These are phyloP conservation scores for Leccinum obscurum DNA, from an alignment of 768 basidiomycete genomes.

Conservation along the genomic window DNA sequence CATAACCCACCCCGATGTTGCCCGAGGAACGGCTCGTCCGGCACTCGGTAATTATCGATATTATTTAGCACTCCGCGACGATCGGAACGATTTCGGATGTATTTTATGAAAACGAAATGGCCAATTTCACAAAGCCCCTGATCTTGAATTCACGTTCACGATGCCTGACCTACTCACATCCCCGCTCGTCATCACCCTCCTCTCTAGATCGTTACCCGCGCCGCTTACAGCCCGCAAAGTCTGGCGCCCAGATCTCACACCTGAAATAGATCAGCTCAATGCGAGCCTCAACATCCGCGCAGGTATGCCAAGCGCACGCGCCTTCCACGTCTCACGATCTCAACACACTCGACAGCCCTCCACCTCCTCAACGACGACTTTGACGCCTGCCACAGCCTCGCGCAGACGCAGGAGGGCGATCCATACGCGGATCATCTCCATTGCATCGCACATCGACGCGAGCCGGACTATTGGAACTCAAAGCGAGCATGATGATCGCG, in stretches of 20 bases:
- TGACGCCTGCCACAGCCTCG: conserved; percentile 19
- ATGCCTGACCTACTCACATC: conserved; percentile 14
- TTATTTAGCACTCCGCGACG: not conserved
- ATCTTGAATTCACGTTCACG: not conserved
- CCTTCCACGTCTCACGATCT: not conserved
- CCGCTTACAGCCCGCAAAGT: conserved; percentile 15
- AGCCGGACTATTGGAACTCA: conserved; percentile 23
- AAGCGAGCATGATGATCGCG: conserved; percentile 4
- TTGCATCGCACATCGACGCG: conserved; percentile 24
- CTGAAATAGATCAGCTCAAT: conserved; percentile 19
- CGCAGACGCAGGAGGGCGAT: conserved; percentile 21
- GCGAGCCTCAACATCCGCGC: conserved; percentile 17
- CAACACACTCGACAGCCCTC: conserved; percentile 9
- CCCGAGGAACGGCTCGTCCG: no score
- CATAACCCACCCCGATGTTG: no score
- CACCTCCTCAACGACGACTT: conserved; percentile 25
- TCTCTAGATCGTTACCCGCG: conserved; percentile 15
- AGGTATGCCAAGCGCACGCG: conserved; percentile 6
- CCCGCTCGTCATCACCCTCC: conserved; percentile 15
- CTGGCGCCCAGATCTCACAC: conserved; percentile 19
- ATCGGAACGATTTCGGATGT: not conserved
- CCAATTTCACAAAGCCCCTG: not conserved
- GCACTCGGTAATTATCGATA: not conserved
- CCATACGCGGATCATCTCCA: conserved; percentile 25
- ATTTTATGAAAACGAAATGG: not conserved